Evolutionary conservation across 1,284 basidiomycete genomes (phyloP), one percentile per base, ranked within the genome.

Genomic region (Mycosarcoma mackinlayi): DNA sequence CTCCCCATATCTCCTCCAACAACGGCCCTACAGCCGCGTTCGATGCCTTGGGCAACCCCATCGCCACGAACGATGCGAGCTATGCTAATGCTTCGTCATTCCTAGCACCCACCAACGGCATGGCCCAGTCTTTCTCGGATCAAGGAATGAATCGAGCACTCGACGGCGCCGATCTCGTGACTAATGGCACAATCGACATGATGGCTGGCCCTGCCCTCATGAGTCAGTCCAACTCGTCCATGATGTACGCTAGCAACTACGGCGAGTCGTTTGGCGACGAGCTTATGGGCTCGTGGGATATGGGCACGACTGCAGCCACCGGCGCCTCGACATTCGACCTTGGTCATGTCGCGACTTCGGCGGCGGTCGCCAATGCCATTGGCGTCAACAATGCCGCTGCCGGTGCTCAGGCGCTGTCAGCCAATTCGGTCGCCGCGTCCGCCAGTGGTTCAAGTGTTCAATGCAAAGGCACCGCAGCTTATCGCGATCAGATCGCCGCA

Each of bases 401-500:
- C 11, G 31, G 13, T n/a, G n/a, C 8, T 16, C 23, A 24, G 25
- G 30, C 52, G 18, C 28, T 37, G 9, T 10, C 56, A 2, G 19
- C 30, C 8, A 25, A 24, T 4, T 10, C 44, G 19, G 50, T 18
- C 5, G 27, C 48, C n/a, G 23, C 16, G 7, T 4, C 27, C 11
- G 30, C 45, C 13, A 21, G 56, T 3, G 31, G 30, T 8, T 13
- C 39, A 9, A 37, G 28, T 11, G 45, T 16, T 57, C 49, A 56
- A 7, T 51, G 51, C 41, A 56, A 55, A 52, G 13, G 38, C 8
- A 66, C 62, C 5, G 58, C 62, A 8, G 62, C 61, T n/a, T 74
- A 74, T 31, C 72, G 68, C 24, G 51, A 54, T 28, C 46, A 62
- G 48, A 74, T 74, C n/a, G 63, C 72, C 18, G 72, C 72, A 23